These are phyloP conservation scores for Penstemon davidsonii DNA, from an alignment of 257 asterid genomes.

Conservation along the genomic window DNA sequence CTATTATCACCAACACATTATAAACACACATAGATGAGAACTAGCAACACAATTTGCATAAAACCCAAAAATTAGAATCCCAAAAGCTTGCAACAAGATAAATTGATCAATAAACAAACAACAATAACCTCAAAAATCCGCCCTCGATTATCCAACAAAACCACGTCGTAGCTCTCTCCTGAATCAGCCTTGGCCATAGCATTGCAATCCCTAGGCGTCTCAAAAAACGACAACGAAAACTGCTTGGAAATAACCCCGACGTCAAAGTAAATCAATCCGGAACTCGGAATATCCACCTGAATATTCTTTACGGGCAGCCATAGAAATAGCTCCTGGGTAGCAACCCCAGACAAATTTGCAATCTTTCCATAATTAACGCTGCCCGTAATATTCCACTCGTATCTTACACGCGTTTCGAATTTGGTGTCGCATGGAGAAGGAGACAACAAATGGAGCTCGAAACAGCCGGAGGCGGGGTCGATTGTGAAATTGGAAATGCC, in stretches of 20 bases:
- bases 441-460: slow-evolving; percentile 51
- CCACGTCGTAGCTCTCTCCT: slow-evolving; percentile 30
- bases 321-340: slow-evolving; percentile 77
- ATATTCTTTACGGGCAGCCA: slow-evolving; percentile 84
- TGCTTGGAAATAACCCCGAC: slow-evolving; percentile 83
- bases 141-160: slow-evolving; percentile 28
- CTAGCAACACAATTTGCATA: slow-evolving; percentile 14
- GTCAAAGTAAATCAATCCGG: slow-evolving; percentile 91
- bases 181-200: slow-evolving; percentile 27
- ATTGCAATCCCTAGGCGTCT: slow-evolving; percentile 73
- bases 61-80: background rate
- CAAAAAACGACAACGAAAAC: slow-evolving; percentile 73
- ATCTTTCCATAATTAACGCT: slow-evolving; percentile 48
- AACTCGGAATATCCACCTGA: slow-evolving; percentile 77
- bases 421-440: slow-evolving; percentile 71
- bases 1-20: background rate
- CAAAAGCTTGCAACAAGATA: background rate
- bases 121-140: slow-evolving; percentile 46
- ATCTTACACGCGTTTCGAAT: slow-evolving; percentile 72
- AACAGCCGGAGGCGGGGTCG: slow-evolving; percentile 54
- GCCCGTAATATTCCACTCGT: slow-evolving; percentile 63
- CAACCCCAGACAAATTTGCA: slow-evolving; percentile 59
- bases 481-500: slow-evolving; percentile 51
- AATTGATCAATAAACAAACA: background rate
- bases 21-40: background rate